A percentile compares a stretch with the other conserved stretches of the same genome.
Conservation (phyloP, 371 early-diverging fungal genomes). For the Mucor indicus region DNA sequence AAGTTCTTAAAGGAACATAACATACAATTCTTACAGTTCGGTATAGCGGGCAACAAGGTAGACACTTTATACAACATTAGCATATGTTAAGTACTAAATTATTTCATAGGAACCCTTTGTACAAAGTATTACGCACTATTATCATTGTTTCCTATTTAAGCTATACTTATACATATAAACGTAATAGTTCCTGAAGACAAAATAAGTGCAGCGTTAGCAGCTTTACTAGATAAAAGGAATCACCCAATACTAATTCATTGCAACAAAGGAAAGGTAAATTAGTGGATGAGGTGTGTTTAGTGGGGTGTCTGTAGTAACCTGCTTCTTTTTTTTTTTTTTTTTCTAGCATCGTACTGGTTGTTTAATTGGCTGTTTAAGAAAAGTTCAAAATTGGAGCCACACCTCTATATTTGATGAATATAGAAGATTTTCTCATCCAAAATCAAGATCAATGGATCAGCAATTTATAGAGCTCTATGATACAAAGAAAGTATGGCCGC, state of each 20-base stretch:
- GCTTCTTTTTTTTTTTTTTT: no score
- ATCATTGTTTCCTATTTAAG: no score
- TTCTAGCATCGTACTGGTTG: constrained; percentile 92
- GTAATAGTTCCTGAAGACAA: constrained; percentile 81
- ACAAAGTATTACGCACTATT: constrained; percentile 77
- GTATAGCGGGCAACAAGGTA: constrained; percentile 95
- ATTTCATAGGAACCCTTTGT: constrained; percentile 89
- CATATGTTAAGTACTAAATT: background rate
- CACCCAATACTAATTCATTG: constrained; percentile 95
- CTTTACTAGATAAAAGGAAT: constrained; percentile 81
- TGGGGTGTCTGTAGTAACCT: no score
- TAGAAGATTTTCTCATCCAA: constrained; percentile 89
- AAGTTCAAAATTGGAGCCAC: constrained; percentile 90
- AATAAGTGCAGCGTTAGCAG: constrained; percentile 83
- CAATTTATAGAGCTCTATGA: constrained; percentile 97
- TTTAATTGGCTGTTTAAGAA: constrained; percentile 91
- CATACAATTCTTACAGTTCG: constrained; percentile 88
- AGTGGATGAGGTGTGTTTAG: no score
- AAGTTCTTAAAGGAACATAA: constrained; percentile 84
- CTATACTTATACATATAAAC: no score
- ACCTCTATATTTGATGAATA: constrained; percentile 97
- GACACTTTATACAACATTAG: background rate
- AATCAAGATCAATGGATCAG: constrained; percentile 94
- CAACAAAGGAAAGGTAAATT: constrained; percentile 95
- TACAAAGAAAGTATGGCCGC: constrained; percentile 71